Evolutionary conservation across 345 rosid species (phyloP).

Genomic region (Pelargonium nanum): DNA sequence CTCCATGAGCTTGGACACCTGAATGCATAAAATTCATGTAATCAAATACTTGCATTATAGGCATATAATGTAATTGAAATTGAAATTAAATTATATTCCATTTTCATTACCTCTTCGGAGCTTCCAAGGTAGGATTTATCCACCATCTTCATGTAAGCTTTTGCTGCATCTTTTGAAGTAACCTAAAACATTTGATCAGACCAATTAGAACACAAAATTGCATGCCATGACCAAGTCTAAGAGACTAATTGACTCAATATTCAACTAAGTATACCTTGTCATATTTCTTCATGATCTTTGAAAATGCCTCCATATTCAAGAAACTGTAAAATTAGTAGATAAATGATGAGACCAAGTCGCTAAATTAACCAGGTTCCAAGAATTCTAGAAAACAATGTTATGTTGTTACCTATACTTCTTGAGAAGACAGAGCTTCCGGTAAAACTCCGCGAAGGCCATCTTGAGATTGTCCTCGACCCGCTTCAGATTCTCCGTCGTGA

Average conservation of each 20-base stretch:
- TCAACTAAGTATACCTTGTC: conserved; percentile 49
- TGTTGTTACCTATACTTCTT: conserved; percentile 49
- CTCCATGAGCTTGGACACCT: conserved; percentile 47
- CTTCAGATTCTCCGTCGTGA: conserved; percentile 29
- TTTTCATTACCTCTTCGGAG: conserved; percentile 60
- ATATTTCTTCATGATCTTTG: conserved; percentile 83
- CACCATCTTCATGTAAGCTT: conserved; percentile 51
- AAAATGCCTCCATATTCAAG: conserved; percentile 56
- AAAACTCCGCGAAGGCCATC: conserved; percentile 38
- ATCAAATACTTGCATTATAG: no score
- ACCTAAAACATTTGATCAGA: conserved; percentile 24
- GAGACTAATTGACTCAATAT: neutral
- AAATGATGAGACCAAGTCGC: no score
- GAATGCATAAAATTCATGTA: conserved; percentile 34
- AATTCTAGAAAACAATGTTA: no score
- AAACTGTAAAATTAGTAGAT: conserved; percentile 45
- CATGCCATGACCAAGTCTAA: no score
- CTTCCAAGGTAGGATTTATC: conserved; percentile 57
- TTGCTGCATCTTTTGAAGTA: conserved; percentile 48
- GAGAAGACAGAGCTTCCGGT: conserved; percentile 50
- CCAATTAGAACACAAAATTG: conserved; percentile 3
- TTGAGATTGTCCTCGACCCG: conserved; percentile 36
- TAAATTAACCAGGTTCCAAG: no score
- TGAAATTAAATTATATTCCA: no score
- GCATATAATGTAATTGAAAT: no score